Evolutionary conservation across 176 grass and related monocot species (phyloP).

Genomic region (Typha latifolia): DNA sequence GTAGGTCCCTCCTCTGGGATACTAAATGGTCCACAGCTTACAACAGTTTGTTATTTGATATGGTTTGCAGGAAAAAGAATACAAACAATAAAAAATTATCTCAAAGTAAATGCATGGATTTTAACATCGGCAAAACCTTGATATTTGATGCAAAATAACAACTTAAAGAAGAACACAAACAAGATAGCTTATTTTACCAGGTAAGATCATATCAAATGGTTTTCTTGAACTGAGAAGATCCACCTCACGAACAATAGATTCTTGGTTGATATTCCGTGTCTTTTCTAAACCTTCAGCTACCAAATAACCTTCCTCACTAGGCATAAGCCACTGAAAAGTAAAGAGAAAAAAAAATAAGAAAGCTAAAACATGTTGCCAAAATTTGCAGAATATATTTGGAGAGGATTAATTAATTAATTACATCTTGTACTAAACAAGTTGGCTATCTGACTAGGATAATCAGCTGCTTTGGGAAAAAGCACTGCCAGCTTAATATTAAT

Average conservation of each 20-base stretch:
- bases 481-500: too few species aligned
- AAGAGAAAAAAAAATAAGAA: constrained; percentile 16
- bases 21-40: not conserved
- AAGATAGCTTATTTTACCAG: constrained; percentile 33
- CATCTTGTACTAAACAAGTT: not conserved
- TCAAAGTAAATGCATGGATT: too few species aligned
- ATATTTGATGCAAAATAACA: not conserved
- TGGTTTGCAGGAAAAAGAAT: not conserved
- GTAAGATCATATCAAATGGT: constrained; percentile 93
- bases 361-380: not conserved
- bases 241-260: constrained; percentile 30
- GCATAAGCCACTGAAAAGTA: constrained; percentile 67
- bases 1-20: not conserved
- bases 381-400: constrained; percentile 3
- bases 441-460: too few species aligned
- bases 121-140: not conserved
- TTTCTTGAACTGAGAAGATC: constrained; percentile 57
- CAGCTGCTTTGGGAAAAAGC: too few species aligned
- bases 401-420: not conserved
- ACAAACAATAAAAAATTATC: not conserved
- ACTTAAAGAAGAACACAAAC: not conserved
- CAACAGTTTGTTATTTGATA: too few species aligned
- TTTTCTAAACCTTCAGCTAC: constrained; percentile 66
- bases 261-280: constrained; percentile 45
- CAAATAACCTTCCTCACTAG: constrained; percentile 53